Conservation (phyloP, 352 stramenopile genomes). For the Plasmopara muralis region DNA sequence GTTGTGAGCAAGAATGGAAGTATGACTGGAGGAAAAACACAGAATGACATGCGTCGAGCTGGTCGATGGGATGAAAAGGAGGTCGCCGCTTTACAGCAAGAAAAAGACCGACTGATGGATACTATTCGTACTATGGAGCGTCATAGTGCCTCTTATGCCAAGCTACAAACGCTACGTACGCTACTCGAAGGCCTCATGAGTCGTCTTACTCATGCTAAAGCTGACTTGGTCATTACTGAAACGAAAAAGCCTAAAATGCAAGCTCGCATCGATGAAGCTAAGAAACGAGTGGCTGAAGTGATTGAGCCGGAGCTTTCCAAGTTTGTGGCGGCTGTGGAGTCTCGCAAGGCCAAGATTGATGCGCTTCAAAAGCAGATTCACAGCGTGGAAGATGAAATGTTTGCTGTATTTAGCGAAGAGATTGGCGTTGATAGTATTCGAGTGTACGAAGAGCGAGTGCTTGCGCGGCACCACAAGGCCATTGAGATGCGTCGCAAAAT, state of each 20-base stretch:
- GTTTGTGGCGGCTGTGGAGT: constrained; percentile 42
- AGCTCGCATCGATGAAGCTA: constrained; percentile 45
- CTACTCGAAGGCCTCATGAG: constrained; percentile 68
- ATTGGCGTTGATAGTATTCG: constrained; percentile 79
- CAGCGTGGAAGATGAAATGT: constrained; percentile 79
- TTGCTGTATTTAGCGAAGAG: constrained; percentile 69
- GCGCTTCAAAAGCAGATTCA: constrained; percentile 60
- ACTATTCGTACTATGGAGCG: constrained; percentile 56
- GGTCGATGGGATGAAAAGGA: constrained; percentile 92
- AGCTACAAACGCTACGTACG: constrained; percentile 56
- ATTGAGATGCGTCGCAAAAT: constrained; percentile 67
- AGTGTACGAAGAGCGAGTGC: constrained; percentile 91
- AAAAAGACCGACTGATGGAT: constrained; percentile 80
- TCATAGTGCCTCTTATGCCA: constrained; percentile 62
- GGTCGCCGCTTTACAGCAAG: constrained; percentile 72
- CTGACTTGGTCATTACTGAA: constrained; percentile 66
- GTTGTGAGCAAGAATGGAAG: constrained; percentile 97
- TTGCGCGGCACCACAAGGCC: constrained; percentile 76
- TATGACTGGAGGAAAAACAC: constrained; percentile 95
- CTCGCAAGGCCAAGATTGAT: constrained; percentile 37
- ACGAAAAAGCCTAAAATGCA: constrained; percentile 63
- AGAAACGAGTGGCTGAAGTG: constrained; percentile 36
- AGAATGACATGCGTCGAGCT: constrained; percentile 74
- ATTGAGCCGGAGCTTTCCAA: constrained; percentile 64
- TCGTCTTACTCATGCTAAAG: constrained; percentile 65